Conservation (phyloP, 345 rosid genomes). For the Hibiscus syriacus region DNA sequence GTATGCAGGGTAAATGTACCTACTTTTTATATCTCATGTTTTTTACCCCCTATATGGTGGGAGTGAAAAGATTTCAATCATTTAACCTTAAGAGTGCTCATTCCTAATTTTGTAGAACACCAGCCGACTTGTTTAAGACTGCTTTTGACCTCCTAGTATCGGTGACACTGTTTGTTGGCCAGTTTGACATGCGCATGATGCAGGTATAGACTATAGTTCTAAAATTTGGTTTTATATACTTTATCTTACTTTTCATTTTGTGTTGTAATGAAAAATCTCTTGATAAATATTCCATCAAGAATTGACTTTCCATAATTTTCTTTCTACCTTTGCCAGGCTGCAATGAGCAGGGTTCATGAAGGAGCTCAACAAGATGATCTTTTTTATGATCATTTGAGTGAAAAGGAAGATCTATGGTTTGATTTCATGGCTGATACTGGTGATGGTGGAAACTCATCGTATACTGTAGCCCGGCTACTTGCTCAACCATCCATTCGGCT, state of each 20-base stretch:
- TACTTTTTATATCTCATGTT: background rate
- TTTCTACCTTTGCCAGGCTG: conserved; percentile 51
- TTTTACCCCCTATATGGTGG: background rate
- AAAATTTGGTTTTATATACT: background rate
- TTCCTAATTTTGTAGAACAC: conserved; percentile 64
- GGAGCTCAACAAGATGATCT: conserved; percentile 49
- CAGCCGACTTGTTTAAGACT: conserved; percentile 96
- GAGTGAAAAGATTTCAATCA: background rate
- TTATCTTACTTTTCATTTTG: background rate
- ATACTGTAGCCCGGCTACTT: conserved; percentile 76
- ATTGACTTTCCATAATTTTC: background rate
- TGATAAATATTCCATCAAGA: background rate
- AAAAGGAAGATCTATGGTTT: conserved; percentile 81
- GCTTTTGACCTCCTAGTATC: conserved; percentile 96
- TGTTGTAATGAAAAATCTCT: background rate
- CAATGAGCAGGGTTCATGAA: conserved; percentile 61
- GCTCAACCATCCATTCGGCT: conserved; percentile 67
- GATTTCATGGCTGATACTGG: conserved; percentile 99
- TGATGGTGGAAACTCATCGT: conserved; percentile 98
- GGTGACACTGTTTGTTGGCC: conserved; percentile 97
- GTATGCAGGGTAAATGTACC: conserved; percentile 83
- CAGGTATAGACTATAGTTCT: conserved; percentile 43
- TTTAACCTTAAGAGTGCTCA: conserved; percentile 16
- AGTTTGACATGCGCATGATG: conserved; percentile 99
- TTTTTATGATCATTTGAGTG: conserved; percentile 71